A percentile compares a stretch with the other conserved stretches of the same genome.
phyloP scores from a whole-genome alignment of 2,329 filamentous ascomycete genomes.

The Aspergillus sp. region DNA sequence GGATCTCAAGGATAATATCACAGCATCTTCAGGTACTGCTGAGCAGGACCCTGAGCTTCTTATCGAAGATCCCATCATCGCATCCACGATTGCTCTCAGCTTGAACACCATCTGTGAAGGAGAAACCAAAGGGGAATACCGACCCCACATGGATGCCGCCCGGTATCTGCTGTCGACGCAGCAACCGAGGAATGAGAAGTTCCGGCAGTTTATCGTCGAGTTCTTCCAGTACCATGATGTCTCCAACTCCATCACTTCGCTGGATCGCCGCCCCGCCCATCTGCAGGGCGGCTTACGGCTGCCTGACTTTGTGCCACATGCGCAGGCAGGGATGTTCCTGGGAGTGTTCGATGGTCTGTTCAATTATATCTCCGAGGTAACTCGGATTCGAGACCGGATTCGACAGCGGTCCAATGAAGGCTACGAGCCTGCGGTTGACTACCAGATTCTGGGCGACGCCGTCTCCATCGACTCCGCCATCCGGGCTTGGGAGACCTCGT shows the following conservation, averaged over 20 bases:
- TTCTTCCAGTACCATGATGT: constrained; percentile 84
- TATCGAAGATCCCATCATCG: constrained; percentile 61
- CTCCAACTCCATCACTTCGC: constrained; percentile 58
- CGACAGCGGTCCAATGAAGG: constrained; percentile 64
- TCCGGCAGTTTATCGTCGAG: constrained; percentile 70
- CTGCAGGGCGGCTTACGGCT: constrained; percentile 56
- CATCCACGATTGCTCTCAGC: constrained; percentile 61
- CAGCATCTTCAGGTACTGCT: constrained; percentile 29
- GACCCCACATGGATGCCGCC: constrained; percentile 76
- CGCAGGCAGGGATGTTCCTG: constrained; percentile 63
- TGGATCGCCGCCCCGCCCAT: constrained; percentile 55
- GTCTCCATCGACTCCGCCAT: constrained; percentile 75
- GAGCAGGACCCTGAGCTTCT: constrained; percentile 39
- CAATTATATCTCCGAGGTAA: constrained; percentile 75
- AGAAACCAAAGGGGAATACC: constrained; percentile 68
- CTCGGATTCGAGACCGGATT: constrained; percentile 72
- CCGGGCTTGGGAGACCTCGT: constrained; percentile 69
- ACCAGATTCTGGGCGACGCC: constrained; percentile 69
- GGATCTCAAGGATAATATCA: constrained; percentile 44
- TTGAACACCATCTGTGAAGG: constrained; percentile 64
- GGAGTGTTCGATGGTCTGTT: constrained; percentile 84
- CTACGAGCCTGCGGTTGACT: constrained; percentile 70
- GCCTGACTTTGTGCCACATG: constrained; percentile 57
- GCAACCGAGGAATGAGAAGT: constrained; percentile 64
- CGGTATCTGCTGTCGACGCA: constrained; percentile 66